phyloP scores from a whole-genome alignment of 1,284 basidiomycete genomes.

The Ustilago trichophora region DNA sequence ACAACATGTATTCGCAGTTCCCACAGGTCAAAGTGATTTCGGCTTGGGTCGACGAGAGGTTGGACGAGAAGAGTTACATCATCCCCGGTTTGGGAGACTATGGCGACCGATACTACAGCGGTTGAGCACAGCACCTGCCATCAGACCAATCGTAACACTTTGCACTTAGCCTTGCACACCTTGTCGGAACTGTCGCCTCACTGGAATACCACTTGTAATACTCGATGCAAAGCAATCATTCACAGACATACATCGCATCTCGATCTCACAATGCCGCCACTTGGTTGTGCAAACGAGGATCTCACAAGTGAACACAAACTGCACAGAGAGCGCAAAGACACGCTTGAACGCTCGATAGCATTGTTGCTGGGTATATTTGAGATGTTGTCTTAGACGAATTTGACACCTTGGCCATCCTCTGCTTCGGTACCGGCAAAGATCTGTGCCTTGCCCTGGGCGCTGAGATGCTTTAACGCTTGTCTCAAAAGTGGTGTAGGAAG shows the following conservation, averaged over 20 bases:
- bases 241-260: no score
- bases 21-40: slow-evolving; percentile 83
- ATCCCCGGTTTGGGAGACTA: slow-evolving; percentile 64
- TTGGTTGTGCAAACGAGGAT: no score
- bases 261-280: no score
- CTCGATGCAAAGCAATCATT: no score
- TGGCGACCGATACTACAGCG: slow-evolving; percentile 63
- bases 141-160: no score
- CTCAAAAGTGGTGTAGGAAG: slow-evolving; percentile 68
- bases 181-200: no score
- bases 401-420: slow-evolving; percentile 69
- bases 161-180: no score
- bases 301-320: no score
- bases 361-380: slow-evolving; percentile 7
- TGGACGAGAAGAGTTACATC: slow-evolving; percentile 77
- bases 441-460: slow-evolving; percentile 70
- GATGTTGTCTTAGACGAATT: slow-evolving; percentile 66
- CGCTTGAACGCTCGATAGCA: no score
- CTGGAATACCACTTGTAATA: no score
- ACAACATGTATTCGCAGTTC: slow-evolving; percentile 81
- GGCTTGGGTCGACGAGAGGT: slow-evolving; percentile 94
- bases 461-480: slow-evolving; percentile 68
- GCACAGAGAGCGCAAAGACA: no score
- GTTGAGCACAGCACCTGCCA: no score
- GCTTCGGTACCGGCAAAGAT: slow-evolving; percentile 68